A percentile compares a stretch with the other conserved stretches of the same genome.
These are phyloP conservation scores for Cymbopogon flexuosus DNA, from an alignment of 202 grass and related monocot genomes.

Conservation along the genomic window DNA sequence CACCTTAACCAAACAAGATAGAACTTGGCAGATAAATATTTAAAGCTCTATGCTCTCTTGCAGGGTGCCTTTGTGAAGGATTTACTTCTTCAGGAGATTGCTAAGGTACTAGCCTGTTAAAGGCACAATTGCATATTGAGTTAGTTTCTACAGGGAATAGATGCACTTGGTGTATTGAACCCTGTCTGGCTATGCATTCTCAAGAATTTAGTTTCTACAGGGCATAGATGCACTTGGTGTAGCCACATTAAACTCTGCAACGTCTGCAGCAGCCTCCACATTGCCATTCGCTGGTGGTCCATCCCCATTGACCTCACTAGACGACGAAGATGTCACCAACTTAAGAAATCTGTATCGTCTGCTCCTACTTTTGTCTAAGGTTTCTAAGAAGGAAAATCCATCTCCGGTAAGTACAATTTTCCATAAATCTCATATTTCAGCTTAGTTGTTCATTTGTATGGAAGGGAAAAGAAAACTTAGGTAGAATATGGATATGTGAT, in stretches of 20 bases:
- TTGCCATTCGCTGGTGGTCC: constrained; percentile 50
- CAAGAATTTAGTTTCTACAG: constrained; percentile 41
- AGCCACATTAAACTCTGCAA: constrained; percentile 65
- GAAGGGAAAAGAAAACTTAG: background rate
- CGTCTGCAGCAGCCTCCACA: constrained; percentile 64
- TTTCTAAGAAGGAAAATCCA: constrained; percentile 52
- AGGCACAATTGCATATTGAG: background rate
- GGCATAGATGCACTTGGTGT: constrained; percentile 85
- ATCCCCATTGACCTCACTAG: constrained; percentile 44
- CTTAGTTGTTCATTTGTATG: background rate
- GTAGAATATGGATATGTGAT: background rate
- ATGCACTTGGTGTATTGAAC: constrained; percentile 54
- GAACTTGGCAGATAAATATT: background rate
- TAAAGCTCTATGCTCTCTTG: constrained; percentile 29
- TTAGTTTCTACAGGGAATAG: constrained; percentile 66
- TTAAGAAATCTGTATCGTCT: constrained; percentile 77
- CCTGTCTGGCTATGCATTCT: background rate
- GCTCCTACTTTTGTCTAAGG: constrained; percentile 58
- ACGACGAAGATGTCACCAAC: constrained; percentile 61
- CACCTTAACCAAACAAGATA: constrained; percentile 1
- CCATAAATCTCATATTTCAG: background rate
- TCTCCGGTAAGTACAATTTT: constrained; percentile 48
- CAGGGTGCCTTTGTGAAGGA: constrained; percentile 98
- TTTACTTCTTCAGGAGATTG: constrained; percentile 87
- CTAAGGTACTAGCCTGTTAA: constrained; percentile 54